These are phyloP conservation scores for Hypoxylon sp. DNA, from an alignment of 2,329 filamentous ascomycete genomes.

Conservation along the genomic window DNA sequence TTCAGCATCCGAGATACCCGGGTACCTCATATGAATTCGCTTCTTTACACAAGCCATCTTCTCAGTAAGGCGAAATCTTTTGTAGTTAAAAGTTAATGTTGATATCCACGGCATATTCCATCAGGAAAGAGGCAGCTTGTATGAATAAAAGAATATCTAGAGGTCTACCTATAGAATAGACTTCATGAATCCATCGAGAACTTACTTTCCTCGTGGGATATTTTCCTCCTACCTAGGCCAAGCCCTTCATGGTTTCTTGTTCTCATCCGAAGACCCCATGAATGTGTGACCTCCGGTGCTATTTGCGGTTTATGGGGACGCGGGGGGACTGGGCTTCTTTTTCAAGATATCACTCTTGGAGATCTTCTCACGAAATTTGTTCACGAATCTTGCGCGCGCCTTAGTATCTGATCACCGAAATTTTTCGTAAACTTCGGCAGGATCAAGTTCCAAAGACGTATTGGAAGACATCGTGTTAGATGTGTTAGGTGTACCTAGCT, in stretches of 20 bases:
- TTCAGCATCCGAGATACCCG: too few relatives aligned
- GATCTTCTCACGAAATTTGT: too few relatives aligned
- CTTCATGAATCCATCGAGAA: too few relatives aligned
- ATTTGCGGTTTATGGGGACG: background rate
- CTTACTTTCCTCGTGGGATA: background rate
- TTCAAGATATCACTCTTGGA: background rate
- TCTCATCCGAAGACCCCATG: background rate
- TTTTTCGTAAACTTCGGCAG: too few relatives aligned
- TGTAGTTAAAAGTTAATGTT: background rate
- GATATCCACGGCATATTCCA: background rate
- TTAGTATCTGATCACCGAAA: background rate
- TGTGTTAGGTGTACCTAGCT: too few relatives aligned
- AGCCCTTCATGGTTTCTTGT: background rate
- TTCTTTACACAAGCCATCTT: too few relatives aligned
- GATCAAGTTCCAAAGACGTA: too few relatives aligned
- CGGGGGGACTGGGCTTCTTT: background rate
- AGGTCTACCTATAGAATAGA: too few relatives aligned
- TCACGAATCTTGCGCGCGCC: too few relatives aligned
- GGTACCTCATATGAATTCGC: too few relatives aligned
- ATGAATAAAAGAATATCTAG: background rate
- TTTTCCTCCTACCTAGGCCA: background rate
- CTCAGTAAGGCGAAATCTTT: too few relatives aligned
- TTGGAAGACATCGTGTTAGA: too few relatives aligned
- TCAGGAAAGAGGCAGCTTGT: background rate
- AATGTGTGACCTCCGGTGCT: background rate